Evolutionary conservation across 2,329 filamentous ascomycete genomes (phyloP), one percentile per base, ranked within the genome.

Genomic region (Ceratocystis albifundus): DNA sequence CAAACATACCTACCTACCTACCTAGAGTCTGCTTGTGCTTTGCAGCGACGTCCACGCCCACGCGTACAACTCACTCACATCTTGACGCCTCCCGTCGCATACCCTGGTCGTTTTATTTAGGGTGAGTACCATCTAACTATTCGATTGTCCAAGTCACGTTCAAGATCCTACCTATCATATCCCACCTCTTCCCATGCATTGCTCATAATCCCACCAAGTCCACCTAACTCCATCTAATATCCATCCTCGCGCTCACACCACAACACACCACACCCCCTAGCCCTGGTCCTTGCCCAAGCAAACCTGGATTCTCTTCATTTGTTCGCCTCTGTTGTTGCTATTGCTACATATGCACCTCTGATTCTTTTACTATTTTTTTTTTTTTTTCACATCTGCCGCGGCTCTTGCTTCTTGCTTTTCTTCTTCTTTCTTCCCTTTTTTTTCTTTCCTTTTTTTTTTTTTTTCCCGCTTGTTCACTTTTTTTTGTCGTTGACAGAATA

Each of bases 291-390:
- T 48, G 46, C 46, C 48, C 48, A 15, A 41, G 36, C 36, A 41
- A 15, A 22, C 48, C 48, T 53, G 22, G 20, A 25, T 53, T 53
- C 48, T 15, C 1, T 28, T 53, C 48, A 53, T 53, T 53, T 25
- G 48, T 15, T 53, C 22, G 48, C 48, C 48, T 53, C 48, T 25
- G 10, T 4, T 53, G 22, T 53, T 53, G 48, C 20, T 25, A 28
- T 25, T 53, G 48, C 48, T 53, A n/a, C 48, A 53, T 53, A 28
- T 28, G 48, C 48, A 53, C 48, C 48, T 53, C 48, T 53, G 48
- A 20, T 22, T 22, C 22, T 50, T 15, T n/a, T n/a, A n/a, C n/a
- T n/a, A n/a, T n/a, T n/a, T n/a, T n/a, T n/a, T n/a, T n/a, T 15
- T 53, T 53, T 53, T 5, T 28, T 53, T 15, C 48, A 53, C 48